Evolutionary conservation across 1,284 basidiomycete genomes (phyloP).

Genomic region (Ceratobasidium sp.): DNA sequence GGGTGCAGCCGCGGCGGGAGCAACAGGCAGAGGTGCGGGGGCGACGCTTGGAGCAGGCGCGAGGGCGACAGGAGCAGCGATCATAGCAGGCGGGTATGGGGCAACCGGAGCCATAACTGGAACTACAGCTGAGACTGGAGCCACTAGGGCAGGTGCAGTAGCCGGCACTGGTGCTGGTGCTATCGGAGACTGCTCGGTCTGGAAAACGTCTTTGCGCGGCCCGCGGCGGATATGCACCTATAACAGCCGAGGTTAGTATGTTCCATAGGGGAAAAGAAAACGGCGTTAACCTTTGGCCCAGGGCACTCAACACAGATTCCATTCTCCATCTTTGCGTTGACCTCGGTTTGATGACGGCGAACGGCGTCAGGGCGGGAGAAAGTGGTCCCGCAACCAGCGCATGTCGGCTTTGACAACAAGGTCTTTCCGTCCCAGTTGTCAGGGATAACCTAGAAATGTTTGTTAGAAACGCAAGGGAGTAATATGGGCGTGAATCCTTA

Average conservation of each 20-base stretch:
- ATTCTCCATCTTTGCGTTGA: conserved; percentile 36
- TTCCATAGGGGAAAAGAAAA: not conserved
- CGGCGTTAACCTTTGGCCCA: conserved; percentile 25
- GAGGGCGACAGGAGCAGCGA: not conserved
- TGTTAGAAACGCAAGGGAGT: not conserved
- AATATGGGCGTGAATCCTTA: not conserved
- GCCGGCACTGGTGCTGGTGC: not conserved
- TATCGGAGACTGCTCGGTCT: not conserved
- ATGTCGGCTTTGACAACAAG: conserved; percentile 17
- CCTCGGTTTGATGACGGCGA: conserved; percentile 39
- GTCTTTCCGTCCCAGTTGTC: conserved; percentile 38
- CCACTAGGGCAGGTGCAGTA: not conserved
- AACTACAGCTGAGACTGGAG: not conserved
- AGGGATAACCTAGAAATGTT: conserved; percentile 16
- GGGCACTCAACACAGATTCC: conserved; percentile 31
- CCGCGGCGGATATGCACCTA: conserved; percentile 34
- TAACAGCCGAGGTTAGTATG: not conserved
- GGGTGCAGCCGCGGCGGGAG: too few species aligned
- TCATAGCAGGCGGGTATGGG: not conserved
- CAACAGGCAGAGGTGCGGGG: too few species aligned
- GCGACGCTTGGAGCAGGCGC: not conserved
- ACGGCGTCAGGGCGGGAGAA: conserved; percentile 39
- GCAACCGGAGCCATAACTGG: not conserved
- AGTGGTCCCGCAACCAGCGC: conserved; percentile 30
- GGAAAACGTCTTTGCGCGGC: conserved; percentile 23